Evolutionary conservation across 2,329 filamentous ascomycete species (phyloP), one percentile per base, ranked within the genome.

Genomic region (Colletotrichum lini): DNA sequence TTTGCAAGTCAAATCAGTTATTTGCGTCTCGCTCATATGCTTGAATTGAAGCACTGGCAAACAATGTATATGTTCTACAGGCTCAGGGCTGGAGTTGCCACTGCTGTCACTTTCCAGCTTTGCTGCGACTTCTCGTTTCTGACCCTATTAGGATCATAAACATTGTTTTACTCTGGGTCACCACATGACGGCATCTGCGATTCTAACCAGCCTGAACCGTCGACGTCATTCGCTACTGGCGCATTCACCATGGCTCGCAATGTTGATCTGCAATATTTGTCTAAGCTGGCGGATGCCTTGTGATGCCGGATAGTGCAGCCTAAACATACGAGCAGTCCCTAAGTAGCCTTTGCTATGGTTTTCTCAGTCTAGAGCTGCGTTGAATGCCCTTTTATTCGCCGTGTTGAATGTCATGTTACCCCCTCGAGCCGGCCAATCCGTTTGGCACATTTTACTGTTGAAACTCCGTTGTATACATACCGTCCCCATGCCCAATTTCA

Each of bases 401-500:
- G 21, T 70, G 67, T 59, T 54, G 54, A 70, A 62, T 47, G 35
- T 16, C n/a, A 57, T 54, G 18, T 23, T 18, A 21, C 64, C 64
- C 13, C 18, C 30, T 45, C 18, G 7, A 40, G 21, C 56, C 15
- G 38, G n/a, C 64, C 50, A 49, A 40, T 62, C 30, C 35, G 18
- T 50, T 35, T 67, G 44, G 49, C 56, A n/a, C 50, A 38, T 38
- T 2, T 62, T 62, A 44, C 53, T 69, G 61, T 59, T 69, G 57
- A 70, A 68, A 70, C 65, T 67, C 68, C 68, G 45, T 53, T 62
- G 26, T 53, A 16, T 30, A 42, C 30, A 52, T 42, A 42, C 9
- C 30, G 16, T 42, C n/a, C n/a, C 12, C 35, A 61, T 67, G 67
- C 56, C 23, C 15, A 21, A 38, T 50, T 35, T 54, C 42, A 9